Percentiles rank a stretch among this genome's conserved stretches.
phyloP scores from a whole-genome alignment of 305 asterid species.

The Fraxinus latifolia region DNA sequence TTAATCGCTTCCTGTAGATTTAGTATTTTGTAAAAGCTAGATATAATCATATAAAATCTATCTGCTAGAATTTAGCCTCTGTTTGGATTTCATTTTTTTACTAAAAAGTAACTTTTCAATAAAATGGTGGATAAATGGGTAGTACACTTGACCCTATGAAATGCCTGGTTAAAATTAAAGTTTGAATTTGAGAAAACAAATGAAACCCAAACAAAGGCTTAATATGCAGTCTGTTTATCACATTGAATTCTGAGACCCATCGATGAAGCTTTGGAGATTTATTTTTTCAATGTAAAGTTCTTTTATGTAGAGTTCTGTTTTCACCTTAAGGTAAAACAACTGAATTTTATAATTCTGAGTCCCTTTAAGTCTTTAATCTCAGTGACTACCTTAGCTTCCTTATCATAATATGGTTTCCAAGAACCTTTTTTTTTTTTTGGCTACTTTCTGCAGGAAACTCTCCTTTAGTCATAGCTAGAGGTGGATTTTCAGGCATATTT shows the following conservation, averaged over 20 bases:
- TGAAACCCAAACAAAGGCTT: background rate
- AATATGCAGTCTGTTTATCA: background rate
- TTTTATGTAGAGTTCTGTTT: background rate
- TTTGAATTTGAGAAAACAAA: background rate
- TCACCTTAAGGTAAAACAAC: background rate
- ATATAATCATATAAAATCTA: background rate
- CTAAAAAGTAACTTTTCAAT: background rate
- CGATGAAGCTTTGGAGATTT: background rate
- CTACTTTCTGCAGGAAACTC: slow-evolving; percentile 41
- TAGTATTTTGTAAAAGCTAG: background rate
- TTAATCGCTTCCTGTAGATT: background rate
- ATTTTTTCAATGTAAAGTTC: background rate
- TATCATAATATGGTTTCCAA: background rate
- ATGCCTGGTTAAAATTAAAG: background rate
- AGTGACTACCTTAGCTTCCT: background rate
- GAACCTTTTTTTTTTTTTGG: background rate
- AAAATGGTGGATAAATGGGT: background rate
- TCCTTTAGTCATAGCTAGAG: slow-evolving; percentile 60
- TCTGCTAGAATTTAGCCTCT: background rate
- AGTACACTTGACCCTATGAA: background rate
- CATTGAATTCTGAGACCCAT: background rate
- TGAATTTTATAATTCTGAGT: background rate
- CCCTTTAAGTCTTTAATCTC: background rate
- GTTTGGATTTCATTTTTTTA: background rate
- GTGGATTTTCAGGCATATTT: slow-evolving; percentile 67